Evolutionary conservation across 768 basidiomycete genomes (phyloP).

Genomic region (Pisolithus marmoratus): DNA sequence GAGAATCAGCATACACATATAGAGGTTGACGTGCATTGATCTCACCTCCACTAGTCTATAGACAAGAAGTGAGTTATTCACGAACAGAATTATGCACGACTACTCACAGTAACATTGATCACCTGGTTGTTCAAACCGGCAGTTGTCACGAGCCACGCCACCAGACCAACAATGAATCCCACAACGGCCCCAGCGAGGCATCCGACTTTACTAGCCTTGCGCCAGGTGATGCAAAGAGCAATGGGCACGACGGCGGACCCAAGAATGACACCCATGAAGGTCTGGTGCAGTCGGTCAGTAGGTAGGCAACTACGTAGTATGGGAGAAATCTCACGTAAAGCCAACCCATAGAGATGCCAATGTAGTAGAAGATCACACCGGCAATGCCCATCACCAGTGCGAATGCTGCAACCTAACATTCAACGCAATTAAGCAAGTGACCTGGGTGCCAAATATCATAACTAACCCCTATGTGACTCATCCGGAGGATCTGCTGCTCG

Average conservation of each 20-base stretch:
- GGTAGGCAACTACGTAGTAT: not conserved
- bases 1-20: not conserved
- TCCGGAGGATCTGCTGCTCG: constrained; percentile 61
- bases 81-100: constrained; percentile 1
- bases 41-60: constrained; percentile 47
- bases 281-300: constrained; percentile 34
- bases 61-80: not conserved
- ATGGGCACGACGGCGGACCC: constrained; percentile 86
- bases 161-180: constrained; percentile 66
- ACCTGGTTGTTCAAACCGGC: constrained; percentile 59
- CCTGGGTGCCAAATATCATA: not conserved
- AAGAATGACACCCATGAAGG: constrained; percentile 83
- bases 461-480: constrained; percentile 63
- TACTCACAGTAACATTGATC: constrained; percentile 61
- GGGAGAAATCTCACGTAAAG: constrained; percentile 61
- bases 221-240: constrained; percentile 81
- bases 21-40: constrained; percentile 17
- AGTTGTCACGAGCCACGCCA: constrained; percentile 85
- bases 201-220: constrained; percentile 78
- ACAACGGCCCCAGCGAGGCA: constrained; percentile 68
- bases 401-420: constrained; percentile 53
- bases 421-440: not conserved
- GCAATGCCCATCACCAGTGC: constrained; percentile 78
- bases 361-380: constrained; percentile 82
- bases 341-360: constrained; percentile 92